A percentile compares a stretch with the other conserved stretches of the same genome.
These are phyloP conservation scores for Russula dissimulans DNA, from an alignment of 768 basidiomycete species.

Conservation along the genomic window DNA sequence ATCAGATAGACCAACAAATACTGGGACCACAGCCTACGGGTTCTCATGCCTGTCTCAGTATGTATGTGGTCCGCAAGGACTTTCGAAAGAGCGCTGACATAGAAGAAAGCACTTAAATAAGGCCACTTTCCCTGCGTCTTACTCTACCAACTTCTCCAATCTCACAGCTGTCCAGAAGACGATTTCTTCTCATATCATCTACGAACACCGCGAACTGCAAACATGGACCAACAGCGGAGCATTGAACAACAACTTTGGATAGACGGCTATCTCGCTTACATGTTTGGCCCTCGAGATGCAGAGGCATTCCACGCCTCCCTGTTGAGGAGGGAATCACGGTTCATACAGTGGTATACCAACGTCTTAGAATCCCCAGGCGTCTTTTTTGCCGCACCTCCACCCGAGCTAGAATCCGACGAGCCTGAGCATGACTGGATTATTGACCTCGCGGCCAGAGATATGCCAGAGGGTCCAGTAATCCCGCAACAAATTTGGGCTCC, in stretches of 20 bases:
- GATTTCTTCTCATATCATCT: background rate
- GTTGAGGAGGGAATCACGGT: background rate
- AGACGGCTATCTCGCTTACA: slow-evolving; percentile 3
- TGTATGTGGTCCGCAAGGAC: background rate
- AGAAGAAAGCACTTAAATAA: background rate
- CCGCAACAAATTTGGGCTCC: background rate
- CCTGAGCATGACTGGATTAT: background rate
- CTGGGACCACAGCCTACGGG: background rate
- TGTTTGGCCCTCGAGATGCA: background rate
- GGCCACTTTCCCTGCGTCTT: background rate
- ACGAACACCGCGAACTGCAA: background rate
- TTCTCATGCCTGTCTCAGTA: background rate
- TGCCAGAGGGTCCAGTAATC: background rate
- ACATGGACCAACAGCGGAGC: background rate
- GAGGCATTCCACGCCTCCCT: background rate
- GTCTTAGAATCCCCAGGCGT: too few relatives aligned
- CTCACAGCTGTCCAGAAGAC: background rate
- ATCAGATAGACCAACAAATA: background rate
- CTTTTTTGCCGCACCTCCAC: background rate
- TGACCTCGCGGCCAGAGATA: background rate
- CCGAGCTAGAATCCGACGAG: background rate
- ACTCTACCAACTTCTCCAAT: background rate
- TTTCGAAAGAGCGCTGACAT: background rate
- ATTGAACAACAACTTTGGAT: background rate
- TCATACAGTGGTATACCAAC: background rate